Evolutionary conservation across 2,329 filamentous ascomycete species (phyloP).

Genomic region (Pyrenochaeta sp.): DNA sequence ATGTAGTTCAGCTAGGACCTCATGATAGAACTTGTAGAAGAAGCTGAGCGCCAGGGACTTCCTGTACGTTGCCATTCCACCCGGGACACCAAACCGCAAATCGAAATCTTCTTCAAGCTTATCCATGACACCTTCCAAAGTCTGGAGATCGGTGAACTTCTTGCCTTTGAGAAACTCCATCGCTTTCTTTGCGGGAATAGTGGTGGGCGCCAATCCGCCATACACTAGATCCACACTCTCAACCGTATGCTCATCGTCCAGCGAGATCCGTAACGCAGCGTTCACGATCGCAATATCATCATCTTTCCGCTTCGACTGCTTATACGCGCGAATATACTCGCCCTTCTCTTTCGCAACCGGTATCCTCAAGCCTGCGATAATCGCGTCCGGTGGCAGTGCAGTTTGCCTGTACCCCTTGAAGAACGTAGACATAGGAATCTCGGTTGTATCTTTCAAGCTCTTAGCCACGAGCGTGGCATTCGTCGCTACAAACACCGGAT

Average conservation of each 20-base stretch:
- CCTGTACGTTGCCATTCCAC: constrained; percentile 96
- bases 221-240: constrained; percentile 83
- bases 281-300: constrained; percentile 99
- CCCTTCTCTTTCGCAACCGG: constrained; percentile 77
- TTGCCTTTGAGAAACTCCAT: constrained; percentile 79
- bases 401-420: constrained; percentile 92
- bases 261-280: constrained; percentile 76
- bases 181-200: constrained; percentile 83
- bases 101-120: constrained; percentile 91
- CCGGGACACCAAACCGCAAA: constrained; percentile 87
- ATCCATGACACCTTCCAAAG: constrained; percentile 88
- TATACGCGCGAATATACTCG: constrained; percentile 89
- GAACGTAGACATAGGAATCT: constrained; percentile 92
- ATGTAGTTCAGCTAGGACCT: constrained; percentile 73
- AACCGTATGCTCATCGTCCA: constrained; percentile 75
- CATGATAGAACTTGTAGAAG: constrained; percentile 97
- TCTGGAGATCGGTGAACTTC: constrained; percentile 79
- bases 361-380: constrained; percentile 88
- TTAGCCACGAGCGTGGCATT: constrained; percentile 84
- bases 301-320: constrained; percentile 96
- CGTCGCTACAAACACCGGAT: constrained; percentile 89
- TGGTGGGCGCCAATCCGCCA: constrained; percentile 93
- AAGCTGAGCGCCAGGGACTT: constrained; percentile 91
- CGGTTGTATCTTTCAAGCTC: constrained; percentile 73
- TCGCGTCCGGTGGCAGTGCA: constrained; percentile 78